Percentiles rank a stretch among this genome's conserved stretches.
These are phyloP conservation scores for Gossypium sturtianum DNA, from an alignment of 345 rosid genomes.

Conservation along the genomic window DNA sequence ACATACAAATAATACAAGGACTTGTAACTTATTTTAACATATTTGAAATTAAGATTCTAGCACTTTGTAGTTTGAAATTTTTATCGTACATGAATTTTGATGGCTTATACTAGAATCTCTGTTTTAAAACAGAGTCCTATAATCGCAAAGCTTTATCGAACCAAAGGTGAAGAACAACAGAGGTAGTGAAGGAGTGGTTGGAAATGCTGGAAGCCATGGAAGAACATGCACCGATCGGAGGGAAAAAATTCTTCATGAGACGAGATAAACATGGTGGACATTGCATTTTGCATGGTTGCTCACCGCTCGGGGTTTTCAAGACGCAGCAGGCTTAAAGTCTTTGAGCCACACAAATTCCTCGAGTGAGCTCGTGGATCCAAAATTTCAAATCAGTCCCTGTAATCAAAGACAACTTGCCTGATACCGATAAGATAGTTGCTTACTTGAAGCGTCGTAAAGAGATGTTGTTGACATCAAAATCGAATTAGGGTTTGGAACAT, in stretches of 20 bases:
- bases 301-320: conserved; percentile 1
- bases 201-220: conserved; percentile 15
- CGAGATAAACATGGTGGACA: conserved; percentile 14
- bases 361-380: conserved; percentile 10
- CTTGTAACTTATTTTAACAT: no score
- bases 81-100: no score
- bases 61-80: no score
- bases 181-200: conserved; percentile 1
- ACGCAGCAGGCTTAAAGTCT: background rate
- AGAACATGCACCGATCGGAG: background rate
- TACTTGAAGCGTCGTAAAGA: background rate
- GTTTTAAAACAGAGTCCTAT: background rate
- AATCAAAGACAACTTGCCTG: conserved; percentile 16
- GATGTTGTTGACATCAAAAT: background rate
- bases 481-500: background rate
- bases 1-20: no score
- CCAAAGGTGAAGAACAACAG: conserved; percentile 14
- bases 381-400: conserved; percentile 5
- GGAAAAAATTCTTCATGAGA: conserved; percentile 19
- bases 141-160: background rate
- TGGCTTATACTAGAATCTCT: background rate
- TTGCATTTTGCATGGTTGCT: conserved; percentile 12
- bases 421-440: background rate
- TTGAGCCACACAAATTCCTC: conserved; percentile 13
- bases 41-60: no score